These are phyloP conservation scores for Microstegium vimineum DNA, from an alignment of 176 grass and related monocot genomes.

Conservation along the genomic window DNA sequence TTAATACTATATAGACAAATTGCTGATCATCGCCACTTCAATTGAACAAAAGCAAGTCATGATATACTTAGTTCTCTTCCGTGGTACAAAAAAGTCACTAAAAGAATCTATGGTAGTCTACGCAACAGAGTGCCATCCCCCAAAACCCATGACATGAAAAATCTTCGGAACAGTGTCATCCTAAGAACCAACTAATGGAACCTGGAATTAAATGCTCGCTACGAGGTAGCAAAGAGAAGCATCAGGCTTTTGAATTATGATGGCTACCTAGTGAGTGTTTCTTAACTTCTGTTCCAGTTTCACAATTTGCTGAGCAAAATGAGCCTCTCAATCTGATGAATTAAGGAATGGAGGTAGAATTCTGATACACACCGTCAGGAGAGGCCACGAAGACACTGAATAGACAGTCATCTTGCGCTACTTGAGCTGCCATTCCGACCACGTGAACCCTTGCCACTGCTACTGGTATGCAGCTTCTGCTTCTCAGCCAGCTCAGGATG, in stretches of 20 bases:
- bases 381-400: constrained; percentile 21
- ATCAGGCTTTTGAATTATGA: constrained; percentile 31
- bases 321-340: constrained; percentile 39
- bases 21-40: constrained; percentile 28
- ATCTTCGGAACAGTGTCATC: constrained; percentile 27
- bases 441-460: constrained; percentile 40
- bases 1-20: constrained; percentile 22
- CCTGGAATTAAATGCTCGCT: constrained; percentile 21
- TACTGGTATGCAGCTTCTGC: constrained; percentile 41
- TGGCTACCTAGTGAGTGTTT: constrained; percentile 30
- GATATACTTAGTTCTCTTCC: constrained; percentile 45
- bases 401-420: constrained; percentile 42
- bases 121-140: constrained; percentile 30
- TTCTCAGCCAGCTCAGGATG: constrained; percentile 44
- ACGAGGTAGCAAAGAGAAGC: constrained; percentile 34
- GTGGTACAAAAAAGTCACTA: constrained; percentile 48
- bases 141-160: constrained; percentile 23
- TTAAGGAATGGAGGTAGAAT: constrained; percentile 36
- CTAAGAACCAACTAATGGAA: constrained; percentile 41
- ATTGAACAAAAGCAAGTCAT: constrained; percentile 38
- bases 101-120: constrained; percentile 46
- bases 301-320: constrained; percentile 40
- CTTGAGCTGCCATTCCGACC: constrained; percentile 32
- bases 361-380: constrained; percentile 44
- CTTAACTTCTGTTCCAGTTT: constrained; percentile 16